Evolutionary conservation across 345 rosid genomes (phyloP), one percentile per base, ranked within the genome.

Genomic region (Acer campestre): DNA sequence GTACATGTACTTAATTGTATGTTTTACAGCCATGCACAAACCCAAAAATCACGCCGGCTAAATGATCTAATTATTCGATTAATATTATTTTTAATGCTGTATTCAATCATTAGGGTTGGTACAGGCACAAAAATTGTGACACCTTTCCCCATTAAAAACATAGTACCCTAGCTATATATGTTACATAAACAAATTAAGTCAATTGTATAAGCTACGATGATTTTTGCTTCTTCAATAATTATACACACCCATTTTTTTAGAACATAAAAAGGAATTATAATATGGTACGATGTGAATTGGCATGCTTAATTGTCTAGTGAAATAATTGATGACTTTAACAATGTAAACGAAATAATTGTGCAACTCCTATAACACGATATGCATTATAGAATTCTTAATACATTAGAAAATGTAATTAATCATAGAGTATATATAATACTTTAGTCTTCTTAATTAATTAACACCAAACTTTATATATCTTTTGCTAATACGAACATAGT

Each of bases 21-120:
- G 48, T 64, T 76, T 8, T 17, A 69, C 4, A 31, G 85, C 69
- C 80, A 29, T 29, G 31, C 31, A 67, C 49, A 46, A 77, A 77
- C 83, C 88, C 82, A 38, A 64, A 67, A 81, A 81, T 79, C 86
- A 85, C 82, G 85, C 85, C 80, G 82, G 61, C 27, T 68, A 38
- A 76, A 58, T 61, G 65, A 85, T 44, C 61, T 70, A 70, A 55
- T 77, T 69, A 75, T 78, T 64, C 23, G 48, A 22, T 74, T 23
- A 73, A 35, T 55, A 31, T 35, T 64, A 55, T 46, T 7, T 27
- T 55, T 11, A 46, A 62, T 73, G 67, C 35, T 55, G 56, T 16
- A 68, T 59, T 61, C 72, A 81, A 77, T 84, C 71, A 82, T 80
- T 75, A 67, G 71, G 75, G 53, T 59, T 68, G 73, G 56, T 64